These are phyloP conservation scores for Drosera capensis DNA, from an alignment of 148 eudicot genomes.

Conservation along the genomic window DNA sequence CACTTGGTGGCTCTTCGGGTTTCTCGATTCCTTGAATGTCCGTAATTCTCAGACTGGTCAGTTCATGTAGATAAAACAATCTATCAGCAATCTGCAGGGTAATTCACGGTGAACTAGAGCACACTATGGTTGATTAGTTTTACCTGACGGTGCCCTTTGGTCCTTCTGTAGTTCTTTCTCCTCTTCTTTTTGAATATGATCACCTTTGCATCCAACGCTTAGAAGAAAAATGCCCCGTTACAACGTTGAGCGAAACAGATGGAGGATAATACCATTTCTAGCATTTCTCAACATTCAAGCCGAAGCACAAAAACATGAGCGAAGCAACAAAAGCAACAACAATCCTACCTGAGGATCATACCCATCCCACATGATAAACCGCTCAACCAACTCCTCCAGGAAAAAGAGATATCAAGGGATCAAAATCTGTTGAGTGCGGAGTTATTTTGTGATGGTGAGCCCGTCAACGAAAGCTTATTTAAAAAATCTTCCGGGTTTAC, in stretches of 20 bases:
- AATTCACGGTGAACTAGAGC: not conserved
- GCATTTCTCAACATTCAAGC: not conserved
- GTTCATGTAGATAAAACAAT: slow-evolving; percentile 33
- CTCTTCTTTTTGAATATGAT: slow-evolving; percentile 93
- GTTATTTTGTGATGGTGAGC: too few species aligned
- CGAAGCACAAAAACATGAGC: too few species aligned
- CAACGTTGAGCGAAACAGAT: not conserved
- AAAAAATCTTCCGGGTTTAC: too few species aligned
- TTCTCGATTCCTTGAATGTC: slow-evolving; percentile 81
- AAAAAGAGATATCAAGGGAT: too few species aligned
- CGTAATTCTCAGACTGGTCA: slow-evolving; percentile 81
- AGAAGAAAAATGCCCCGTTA: slow-evolving; percentile 2
- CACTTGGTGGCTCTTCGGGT: slow-evolving; percentile 27
- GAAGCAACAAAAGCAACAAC: too few species aligned
- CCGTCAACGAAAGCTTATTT: too few species aligned
- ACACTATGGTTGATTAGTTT: slow-evolving; percentile 4
- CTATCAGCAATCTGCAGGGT: not conserved
- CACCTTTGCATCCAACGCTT: slow-evolving; percentile 97
- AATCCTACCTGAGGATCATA: too few species aligned
- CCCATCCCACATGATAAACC: too few species aligned
- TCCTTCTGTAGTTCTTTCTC: slow-evolving; percentile 89
- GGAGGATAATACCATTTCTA: not conserved
- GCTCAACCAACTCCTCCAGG: too few species aligned
- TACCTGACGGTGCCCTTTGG: slow-evolving; percentile 94
- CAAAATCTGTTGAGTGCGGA: too few species aligned